These are phyloP conservation scores for Aureobasidium vineae DNA, from an alignment of 2,329 filamentous ascomycete species.

Conservation along the genomic window DNA sequence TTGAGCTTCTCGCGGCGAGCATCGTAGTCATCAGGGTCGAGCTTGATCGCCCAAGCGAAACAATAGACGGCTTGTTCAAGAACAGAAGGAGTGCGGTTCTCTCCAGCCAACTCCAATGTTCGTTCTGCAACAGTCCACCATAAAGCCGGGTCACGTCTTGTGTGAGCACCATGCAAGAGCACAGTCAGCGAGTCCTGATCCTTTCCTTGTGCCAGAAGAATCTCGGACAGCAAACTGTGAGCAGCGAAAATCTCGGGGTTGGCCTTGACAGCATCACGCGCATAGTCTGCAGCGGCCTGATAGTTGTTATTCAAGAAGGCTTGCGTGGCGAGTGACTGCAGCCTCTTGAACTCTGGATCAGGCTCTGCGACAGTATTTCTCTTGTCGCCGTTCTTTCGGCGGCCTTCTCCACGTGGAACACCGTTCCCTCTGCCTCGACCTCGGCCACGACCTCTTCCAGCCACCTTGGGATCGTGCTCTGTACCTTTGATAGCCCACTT, in stretches of 20 bases:
- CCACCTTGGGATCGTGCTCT: conserved; percentile 34
- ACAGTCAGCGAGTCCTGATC: conserved; percentile 57
- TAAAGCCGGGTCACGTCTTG: conserved; percentile 55
- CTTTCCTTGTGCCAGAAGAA: conserved; percentile 56
- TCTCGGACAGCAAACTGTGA: conserved; percentile 60
- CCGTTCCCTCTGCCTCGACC: conserved; percentile 25
- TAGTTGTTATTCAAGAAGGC: conserved; percentile 64
- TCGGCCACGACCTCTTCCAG: conserved; percentile 21
- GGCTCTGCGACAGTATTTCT: conserved; percentile 54
- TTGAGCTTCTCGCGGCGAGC: conserved; percentile 57
- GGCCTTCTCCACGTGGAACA: conserved; percentile 28
- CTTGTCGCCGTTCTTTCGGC: conserved; percentile 48
- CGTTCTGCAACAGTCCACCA: conserved; percentile 59
- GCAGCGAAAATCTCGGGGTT: conserved; percentile 64
- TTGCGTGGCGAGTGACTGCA: conserved; percentile 65
- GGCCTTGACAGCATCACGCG: conserved; percentile 51
- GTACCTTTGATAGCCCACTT: conserved; percentile 38
- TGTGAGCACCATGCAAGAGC: conserved; percentile 58
- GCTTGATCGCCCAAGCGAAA: conserved; percentile 54
- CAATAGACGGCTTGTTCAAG: conserved; percentile 54
- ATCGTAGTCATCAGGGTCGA: conserved; percentile 53
- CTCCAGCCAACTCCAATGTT: conserved; percentile 51
- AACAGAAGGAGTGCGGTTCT: conserved; percentile 42
- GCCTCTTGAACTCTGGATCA: conserved; percentile 67
- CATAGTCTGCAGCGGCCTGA: conserved; percentile 55